phyloP scores from a whole-genome alignment of 805 yeast species.

The Myxozyma neglecta region DNA sequence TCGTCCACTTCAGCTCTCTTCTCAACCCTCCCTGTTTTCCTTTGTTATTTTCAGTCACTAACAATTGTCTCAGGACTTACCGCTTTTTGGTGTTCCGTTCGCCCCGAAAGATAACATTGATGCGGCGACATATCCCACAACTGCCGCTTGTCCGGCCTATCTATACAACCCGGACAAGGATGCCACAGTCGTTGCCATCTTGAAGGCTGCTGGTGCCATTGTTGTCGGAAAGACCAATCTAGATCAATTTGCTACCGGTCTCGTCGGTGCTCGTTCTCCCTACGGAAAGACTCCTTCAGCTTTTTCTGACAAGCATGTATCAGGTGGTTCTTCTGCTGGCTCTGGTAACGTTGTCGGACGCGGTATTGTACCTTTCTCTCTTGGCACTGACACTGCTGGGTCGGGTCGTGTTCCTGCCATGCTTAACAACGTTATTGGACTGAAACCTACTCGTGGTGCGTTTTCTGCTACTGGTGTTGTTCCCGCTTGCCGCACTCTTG shows the following conservation, averaged over 20 bases:
- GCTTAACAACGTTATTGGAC: constrained; percentile 83
- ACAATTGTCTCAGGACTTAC: constrained; percentile 39
- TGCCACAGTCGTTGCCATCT: constrained; percentile 69
- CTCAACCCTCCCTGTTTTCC: not conserved
- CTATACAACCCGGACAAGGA: constrained; percentile 68
- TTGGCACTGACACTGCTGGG: constrained; percentile 98
- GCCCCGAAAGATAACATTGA: constrained; percentile 96
- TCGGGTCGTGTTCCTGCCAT: constrained; percentile 98
- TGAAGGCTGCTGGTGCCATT: constrained; percentile 88
- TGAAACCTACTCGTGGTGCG: constrained; percentile 88
- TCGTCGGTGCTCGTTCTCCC: constrained; percentile 93
- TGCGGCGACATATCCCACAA: constrained; percentile 75
- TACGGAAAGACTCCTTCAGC: constrained; percentile 87
- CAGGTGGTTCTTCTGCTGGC: constrained; percentile 96
- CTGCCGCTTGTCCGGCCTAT: constrained; percentile 93
- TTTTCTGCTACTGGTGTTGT: constrained; percentile 90
- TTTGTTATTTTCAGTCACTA: not conserved
- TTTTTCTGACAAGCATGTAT: constrained; percentile 72
- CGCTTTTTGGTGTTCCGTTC: constrained; percentile 90
- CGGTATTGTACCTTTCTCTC: constrained; percentile 83
- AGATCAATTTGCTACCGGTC: constrained; percentile 97
- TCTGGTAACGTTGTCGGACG: constrained; percentile 89
- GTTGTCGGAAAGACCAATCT: constrained; percentile 90
- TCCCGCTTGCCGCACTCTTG: constrained; percentile 94
- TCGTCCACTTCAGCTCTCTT: not conserved